Evolutionary conservation across 805 yeast genomes (phyloP).

Genomic region (Ogataea polymorpha): DNA sequence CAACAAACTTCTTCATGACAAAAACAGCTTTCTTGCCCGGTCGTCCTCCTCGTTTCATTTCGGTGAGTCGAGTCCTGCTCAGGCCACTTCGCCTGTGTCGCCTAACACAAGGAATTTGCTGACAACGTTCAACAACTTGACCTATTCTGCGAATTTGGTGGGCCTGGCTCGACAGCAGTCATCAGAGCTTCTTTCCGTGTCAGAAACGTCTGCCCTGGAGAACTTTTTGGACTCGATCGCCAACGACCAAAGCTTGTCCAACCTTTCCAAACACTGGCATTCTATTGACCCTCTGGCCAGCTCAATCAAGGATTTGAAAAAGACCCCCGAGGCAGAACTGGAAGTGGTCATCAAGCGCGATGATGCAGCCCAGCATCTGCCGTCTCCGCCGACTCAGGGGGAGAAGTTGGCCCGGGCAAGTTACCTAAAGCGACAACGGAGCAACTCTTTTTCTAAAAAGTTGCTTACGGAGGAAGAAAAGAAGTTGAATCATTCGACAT

Average conservation of each 20-base stretch:
- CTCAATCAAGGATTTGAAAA: neutral
- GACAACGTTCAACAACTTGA: conserved; percentile 29
- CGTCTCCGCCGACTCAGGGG: neutral
- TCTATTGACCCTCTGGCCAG: conserved; percentile 30
- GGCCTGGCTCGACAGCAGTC: conserved; percentile 12
- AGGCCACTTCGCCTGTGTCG: conserved; percentile 26
- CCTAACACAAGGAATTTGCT: conserved; percentile 32
- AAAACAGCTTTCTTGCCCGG: neutral
- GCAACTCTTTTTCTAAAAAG: conserved; percentile 5
- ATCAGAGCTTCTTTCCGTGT: conserved; percentile 30
- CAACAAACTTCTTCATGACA: neutral
- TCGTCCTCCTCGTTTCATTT: neutral
- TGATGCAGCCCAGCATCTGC: too few relatives aligned
- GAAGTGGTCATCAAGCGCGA: neutral
- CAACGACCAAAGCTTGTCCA: conserved; percentile 28
- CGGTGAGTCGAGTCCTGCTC: neutral
- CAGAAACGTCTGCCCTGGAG: conserved; percentile 35
- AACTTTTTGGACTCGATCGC: conserved; percentile 37
- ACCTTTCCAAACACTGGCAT: conserved; percentile 32
- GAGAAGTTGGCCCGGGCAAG: conserved; percentile 7
- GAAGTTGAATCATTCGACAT: conserved; percentile 37
- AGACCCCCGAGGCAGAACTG: neutral
- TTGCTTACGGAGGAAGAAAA: conserved; percentile 33
- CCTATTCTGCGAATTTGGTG: conserved; percentile 17
- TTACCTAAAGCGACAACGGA: neutral